Conservation (phyloP, 192 early-diverging fungal genomes). For the Coemansia reversa region DNA sequence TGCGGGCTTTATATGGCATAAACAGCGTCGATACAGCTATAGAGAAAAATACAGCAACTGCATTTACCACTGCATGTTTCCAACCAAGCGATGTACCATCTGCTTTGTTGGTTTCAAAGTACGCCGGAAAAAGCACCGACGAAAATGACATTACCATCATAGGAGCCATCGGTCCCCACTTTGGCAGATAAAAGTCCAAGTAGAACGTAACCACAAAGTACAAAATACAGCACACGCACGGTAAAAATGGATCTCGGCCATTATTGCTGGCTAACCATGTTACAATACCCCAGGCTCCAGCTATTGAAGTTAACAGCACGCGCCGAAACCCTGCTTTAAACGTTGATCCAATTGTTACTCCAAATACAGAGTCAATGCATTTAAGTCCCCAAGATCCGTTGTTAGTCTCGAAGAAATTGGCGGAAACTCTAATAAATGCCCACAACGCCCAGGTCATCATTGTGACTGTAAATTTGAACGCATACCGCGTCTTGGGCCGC, state of each 20-base stretch:
- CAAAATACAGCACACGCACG: conserved; percentile 29
- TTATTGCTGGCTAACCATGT: conserved; percentile 29
- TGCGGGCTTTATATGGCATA: conserved; percentile 49
- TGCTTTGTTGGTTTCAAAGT: background rate
- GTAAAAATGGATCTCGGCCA: conserved; percentile 11
- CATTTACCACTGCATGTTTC: conserved; percentile 39
- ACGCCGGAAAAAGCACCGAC: conserved; percentile 34
- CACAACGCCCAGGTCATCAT: conserved; percentile 49
- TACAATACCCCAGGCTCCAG: conserved; percentile 45
- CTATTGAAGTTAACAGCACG: conserved; percentile 16
- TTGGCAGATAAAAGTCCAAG: conserved; percentile 23
- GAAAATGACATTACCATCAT: conserved; percentile 42
- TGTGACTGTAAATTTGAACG: conserved; percentile 40
- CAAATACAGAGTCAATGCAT: conserved; percentile 32
- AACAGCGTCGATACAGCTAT: conserved; percentile 35
- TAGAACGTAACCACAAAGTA: conserved; percentile 38
- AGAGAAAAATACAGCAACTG: conserved; percentile 32
- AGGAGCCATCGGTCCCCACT: conserved; percentile 18
- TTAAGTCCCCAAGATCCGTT: conserved; percentile 39
- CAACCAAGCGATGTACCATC: conserved; percentile 27
- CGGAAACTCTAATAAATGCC: conserved; percentile 29
- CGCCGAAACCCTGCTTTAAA: conserved; percentile 29
- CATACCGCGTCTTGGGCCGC: conserved; percentile 37
- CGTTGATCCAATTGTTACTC: conserved; percentile 42
- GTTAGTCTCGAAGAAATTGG: conserved; percentile 19